Evolutionary conservation across 75 land plant species (phyloP), one percentile per base, ranked within the genome.

Genomic region (Picea sitchensis): DNA sequence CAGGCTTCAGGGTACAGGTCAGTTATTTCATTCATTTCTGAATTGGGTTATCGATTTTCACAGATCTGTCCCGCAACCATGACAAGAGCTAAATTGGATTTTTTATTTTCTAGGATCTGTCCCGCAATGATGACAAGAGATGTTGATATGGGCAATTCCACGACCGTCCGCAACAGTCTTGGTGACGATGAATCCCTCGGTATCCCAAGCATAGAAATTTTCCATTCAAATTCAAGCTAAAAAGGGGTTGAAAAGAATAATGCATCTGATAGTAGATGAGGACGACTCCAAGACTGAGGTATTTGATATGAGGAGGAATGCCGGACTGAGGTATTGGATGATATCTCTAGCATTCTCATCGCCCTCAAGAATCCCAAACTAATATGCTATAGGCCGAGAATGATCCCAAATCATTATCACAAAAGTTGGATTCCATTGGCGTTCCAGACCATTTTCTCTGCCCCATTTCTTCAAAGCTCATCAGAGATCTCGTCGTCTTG

Each of bases 401-500:
- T 41, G 4, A 41, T 4, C 32, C 68, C 68, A 65, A 36, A 65
- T 65, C 68, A 0, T 73, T 73, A 13, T 51, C 77, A 14, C 61
- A 62, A 15, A 77, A 86, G 78, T 79, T 67, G 73, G 76, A 62
- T 5, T 77, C 88, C 20, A 59, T 82, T 13, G 7, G 57, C 1
- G 84, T 92, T 23, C 95, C 98, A 44, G 81, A 83, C 20, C 80
- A 79, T 72, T 95, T 95, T 79, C 67, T 79, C 14, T 94, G 97
- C 47, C 95, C 97, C 18, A 85, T 94, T 23, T 94, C 97, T 5
- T 58, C 83, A 17, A 84, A 89, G 82, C 72, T 93, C 6, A 95
- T 95, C 93, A 83, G 76, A 62, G 98, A 95, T 85, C 98, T 95
- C 36, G 98, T 95, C 20, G 47, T 87, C 41, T 64, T 93, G 12